Evolutionary conservation across 805 yeast genomes (phyloP).

Genomic region (Saturnispora halmiae): DNA sequence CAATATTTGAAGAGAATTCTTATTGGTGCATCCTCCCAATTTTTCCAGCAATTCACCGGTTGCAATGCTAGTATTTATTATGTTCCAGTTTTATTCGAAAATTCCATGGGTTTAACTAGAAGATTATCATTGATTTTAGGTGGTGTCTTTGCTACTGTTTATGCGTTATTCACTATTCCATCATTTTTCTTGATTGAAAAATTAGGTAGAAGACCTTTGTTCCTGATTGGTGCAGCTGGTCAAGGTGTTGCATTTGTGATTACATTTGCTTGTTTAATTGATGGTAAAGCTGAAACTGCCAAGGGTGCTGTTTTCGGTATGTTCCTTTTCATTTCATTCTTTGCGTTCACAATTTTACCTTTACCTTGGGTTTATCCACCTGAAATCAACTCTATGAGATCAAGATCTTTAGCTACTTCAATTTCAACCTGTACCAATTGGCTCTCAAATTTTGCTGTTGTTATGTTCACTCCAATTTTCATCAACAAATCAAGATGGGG

Average conservation of each 20-base stretch:
- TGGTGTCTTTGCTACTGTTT: constrained; percentile 55
- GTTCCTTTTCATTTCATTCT: constrained; percentile 48
- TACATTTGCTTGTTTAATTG: constrained; percentile 40
- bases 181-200: constrained; percentile 52
- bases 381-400: constrained; percentile 56
- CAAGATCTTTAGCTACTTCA: constrained; percentile 62
- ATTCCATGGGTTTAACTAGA: constrained; percentile 40
- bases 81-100: constrained; percentile 46
- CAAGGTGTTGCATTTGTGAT: constrained; percentile 42
- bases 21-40: constrained; percentile 57
- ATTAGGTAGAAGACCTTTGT: constrained; percentile 56
- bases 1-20: constrained; percentile 54
- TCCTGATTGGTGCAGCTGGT: constrained; percentile 38
- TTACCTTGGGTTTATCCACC: constrained; percentile 57
- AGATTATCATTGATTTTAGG: constrained; percentile 52
- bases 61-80: constrained; percentile 65
- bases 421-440: constrained; percentile 59
- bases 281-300: constrained; percentile 34
- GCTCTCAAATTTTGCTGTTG: constrained; percentile 60
- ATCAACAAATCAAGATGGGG: constrained; percentile 48
- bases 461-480: constrained; percentile 57
- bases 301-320: constrained; percentile 65
- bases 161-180: constrained; percentile 53
- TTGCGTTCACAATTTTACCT: constrained; percentile 39
- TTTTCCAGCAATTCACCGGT: constrained; percentile 64